Evolutionary conservation across 2,329 filamentous ascomycete species (phyloP), one percentile per base, ranked within the genome.

Genomic region (Epichloe glyceriae): DNA sequence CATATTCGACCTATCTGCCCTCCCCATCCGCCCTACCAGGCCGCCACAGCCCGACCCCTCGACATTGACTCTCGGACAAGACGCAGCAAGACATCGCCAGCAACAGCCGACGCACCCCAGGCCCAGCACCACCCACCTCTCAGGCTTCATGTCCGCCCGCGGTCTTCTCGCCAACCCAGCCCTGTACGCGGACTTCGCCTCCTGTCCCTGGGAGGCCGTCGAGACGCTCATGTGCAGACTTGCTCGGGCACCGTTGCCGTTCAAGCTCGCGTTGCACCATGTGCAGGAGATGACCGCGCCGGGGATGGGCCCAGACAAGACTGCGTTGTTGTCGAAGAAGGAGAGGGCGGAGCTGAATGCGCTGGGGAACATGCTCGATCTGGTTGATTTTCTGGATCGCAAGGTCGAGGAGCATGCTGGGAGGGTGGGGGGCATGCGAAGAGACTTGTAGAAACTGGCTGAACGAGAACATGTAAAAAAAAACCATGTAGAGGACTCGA

Each of bases 71-170:
- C 49, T 60, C 55, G 57, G 62, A 52, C 47, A 58, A 44, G 50
- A 49, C 33, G 15, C 34, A 34, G 22, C 14, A n/a, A 17, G 14
- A 39, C 49, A 26, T 37, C 35, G 1, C 10, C 45, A 15, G 10
- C 44, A 42, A 22, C 42, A 38, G n/a, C n/a, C 44, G 8, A 15
- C 15, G n/a, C 43, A 20, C 26, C 54, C 53, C 6, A 53, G 55
- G 4, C 68, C 67, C 17, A 67, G 63, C 58, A 68, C 67, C 72
- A 76, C 73, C 5, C 69, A 74, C 35, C 70, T 82, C 7, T 66
- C 75, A 1, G 80, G 83, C 37, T 76, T 86, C 50, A 86, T 87
- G 83, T 80, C 83, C 19, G 83, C 83, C 7, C 74, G 83, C 46
- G 83, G 81, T 8, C 70, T 86, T 3, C 73, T 86, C 41, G 71